Conservation (phyloP, 371 early-diverging fungal genomes). For the Mucor mucedo region DNA sequence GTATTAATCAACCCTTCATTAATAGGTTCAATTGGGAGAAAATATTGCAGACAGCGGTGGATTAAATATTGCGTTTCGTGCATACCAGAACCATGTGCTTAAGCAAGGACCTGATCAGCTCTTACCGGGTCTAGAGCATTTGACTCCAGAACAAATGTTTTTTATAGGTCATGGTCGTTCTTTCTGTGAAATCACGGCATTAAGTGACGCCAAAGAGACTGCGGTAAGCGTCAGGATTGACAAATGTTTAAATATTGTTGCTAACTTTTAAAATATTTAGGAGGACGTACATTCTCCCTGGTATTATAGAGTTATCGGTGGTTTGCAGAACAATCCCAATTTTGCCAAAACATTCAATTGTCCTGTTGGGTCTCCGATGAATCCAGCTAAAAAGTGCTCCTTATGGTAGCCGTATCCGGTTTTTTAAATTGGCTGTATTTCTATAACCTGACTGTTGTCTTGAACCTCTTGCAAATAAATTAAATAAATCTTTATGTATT, state of each 20-base stretch:
- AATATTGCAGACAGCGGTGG: conserved; percentile 82
- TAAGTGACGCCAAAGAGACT: neutral
- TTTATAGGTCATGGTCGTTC: conserved; percentile 48
- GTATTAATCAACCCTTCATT: neutral
- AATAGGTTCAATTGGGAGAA: conserved; percentile 62
- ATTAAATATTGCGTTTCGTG: conserved; percentile 36
- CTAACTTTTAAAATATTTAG: neutral
- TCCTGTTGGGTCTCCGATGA: conserved; percentile 51
- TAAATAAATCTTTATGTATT: no score
- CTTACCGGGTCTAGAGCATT: conserved; percentile 51
- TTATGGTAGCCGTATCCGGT: no score
- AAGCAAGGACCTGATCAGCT: conserved; percentile 1
- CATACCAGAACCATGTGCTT: conserved; percentile 14
- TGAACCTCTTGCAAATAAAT: no score
- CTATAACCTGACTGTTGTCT: no score
- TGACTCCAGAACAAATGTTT: conserved; percentile 50
- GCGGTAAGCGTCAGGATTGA: conserved; percentile 11
- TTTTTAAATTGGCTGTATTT: no score
- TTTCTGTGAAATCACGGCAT: neutral
- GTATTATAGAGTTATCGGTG: conserved; percentile 62
- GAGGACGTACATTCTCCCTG: neutral
- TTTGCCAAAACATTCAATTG: conserved; percentile 70
- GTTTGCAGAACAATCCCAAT: conserved; percentile 54
- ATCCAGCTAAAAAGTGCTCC: conserved; percentile 46
- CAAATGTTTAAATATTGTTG: neutral